Percentiles rank a stretch among this genome's conserved stretches.
phyloP scores from a whole-genome alignment of 768 basidiomycete species.

The Sarcodon aspratus region DNA sequence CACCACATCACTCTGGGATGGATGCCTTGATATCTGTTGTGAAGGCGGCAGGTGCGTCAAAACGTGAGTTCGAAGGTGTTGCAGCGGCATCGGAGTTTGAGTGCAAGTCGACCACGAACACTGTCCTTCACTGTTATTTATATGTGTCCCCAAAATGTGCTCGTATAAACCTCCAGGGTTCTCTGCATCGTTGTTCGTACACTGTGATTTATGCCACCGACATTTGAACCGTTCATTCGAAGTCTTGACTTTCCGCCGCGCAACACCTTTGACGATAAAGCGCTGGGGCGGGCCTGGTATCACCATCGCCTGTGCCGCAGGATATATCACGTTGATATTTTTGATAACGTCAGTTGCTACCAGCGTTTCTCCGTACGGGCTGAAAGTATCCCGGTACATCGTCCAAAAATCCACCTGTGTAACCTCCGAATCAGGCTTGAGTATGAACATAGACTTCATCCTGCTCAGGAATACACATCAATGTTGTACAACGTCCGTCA shows the following conservation, averaged over 20 bases:
- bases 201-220: slow-evolving; percentile 61
- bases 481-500: not conserved
- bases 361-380: slow-evolving; percentile 45
- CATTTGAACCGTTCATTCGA: slow-evolving; percentile 61
- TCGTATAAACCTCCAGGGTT: slow-evolving; percentile 55
- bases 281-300: slow-evolving; percentile 57
- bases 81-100: slow-evolving; percentile 31
- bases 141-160: slow-evolving; percentile 49
- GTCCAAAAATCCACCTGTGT: slow-evolving; percentile 97
- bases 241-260: slow-evolving; percentile 47
- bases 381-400: slow-evolving; percentile 79
- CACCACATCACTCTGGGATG: slow-evolving; percentile 64
- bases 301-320: slow-evolving; percentile 81
- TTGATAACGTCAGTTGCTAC: slow-evolving; percentile 93
- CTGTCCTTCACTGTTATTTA: slow-evolving; percentile 28
- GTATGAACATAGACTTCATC: slow-evolving; percentile 87
- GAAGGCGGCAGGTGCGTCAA: slow-evolving; percentile 65
- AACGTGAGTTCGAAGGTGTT: slow-evolving; percentile 51
- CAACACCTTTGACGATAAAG: slow-evolving; percentile 85
- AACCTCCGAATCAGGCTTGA: slow-evolving; percentile 66
- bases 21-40: slow-evolving; percentile 43
- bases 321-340: slow-evolving; percentile 78
- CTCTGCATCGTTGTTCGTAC: slow-evolving; percentile 30
- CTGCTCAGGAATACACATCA: slow-evolving; percentile 16
- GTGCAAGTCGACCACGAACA: slow-evolving; percentile 72